Evolutionary conservation across 2,329 filamentous ascomycete species (phyloP), one percentile per base, ranked within the genome.

Genomic region (Paraphaeosphaeria sporulosa): DNA sequence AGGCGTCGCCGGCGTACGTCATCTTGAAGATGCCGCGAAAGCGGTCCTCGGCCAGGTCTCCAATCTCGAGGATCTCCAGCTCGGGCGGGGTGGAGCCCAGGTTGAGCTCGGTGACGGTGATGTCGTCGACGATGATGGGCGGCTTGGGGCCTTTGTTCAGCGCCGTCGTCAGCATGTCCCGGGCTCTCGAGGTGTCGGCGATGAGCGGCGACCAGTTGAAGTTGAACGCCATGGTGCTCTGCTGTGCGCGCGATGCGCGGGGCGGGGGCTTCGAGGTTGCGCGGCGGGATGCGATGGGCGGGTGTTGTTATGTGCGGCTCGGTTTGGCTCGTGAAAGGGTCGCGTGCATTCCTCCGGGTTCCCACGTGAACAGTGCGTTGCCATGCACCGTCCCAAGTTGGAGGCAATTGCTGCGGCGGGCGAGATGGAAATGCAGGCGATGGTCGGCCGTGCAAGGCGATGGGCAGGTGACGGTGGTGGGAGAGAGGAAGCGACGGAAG

Each of bases 131-230:
- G 77, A 99, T 99, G 76, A 98, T 98, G 62, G 95, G 95, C 59
- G 95, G 95, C 76, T 98, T 98, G 42, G 94, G 94, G 57, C 92
- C 95, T 82, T 98, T 98, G 86, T 99, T 99, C 73, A 99, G 85
- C 38, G 95, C 95, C 59, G 92, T 90, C 27, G 95, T 99, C 71
- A 99, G 86, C 79, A 98, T 91, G 78, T 98, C 94, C 78, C 94
- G 91, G 54, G 95, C 94, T 71, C 93, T 90, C 77, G 91, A 88
- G 74, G 92, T 94, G 83, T 98, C 95, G 76, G 94, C 94, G 82
- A 96, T 95, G 68, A 99, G 86, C 76, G 95, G 95, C 87, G 93
- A 97, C 95, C 95, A 99, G 92, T 98, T 98, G 91, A 99, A 99
- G 85, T 98, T 98, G 91, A 99, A 99, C 71, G 95, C 95, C 95